Evolutionary conservation across 345 rosid genomes (phyloP).

Genomic region (Rhizophora apiculata): DNA sequence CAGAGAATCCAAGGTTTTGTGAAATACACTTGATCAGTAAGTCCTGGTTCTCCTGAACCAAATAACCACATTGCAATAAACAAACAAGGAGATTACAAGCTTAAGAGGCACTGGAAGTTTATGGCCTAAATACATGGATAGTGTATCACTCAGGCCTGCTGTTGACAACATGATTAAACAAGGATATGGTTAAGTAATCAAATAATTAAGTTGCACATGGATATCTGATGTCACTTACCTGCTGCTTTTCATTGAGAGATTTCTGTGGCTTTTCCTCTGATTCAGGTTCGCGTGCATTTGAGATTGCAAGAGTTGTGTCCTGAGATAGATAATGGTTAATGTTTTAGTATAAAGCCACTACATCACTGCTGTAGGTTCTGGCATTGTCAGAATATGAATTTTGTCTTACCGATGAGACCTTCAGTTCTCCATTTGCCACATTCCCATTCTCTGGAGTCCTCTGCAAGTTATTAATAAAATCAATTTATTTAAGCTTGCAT

Average conservation of each 20-base stretch:
- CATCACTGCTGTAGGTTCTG: background rate
- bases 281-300: conserved; percentile 76
- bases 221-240: conserved; percentile 41
- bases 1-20: conserved; percentile 88
- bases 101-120: conserved; percentile 4
- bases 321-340: conserved; percentile 31
- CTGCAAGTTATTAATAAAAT: conserved; percentile 45
- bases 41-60: conserved; percentile 86
- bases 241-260: conserved; percentile 93
- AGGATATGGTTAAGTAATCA: background rate
- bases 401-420: conserved; percentile 52
- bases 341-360: conserved; percentile 11
- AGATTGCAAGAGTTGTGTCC: conserved; percentile 57
- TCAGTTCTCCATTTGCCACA: conserved; percentile 64
- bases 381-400: conserved; percentile 1
- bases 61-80: conserved; percentile 14
- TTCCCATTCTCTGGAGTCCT: conserved; percentile 87
- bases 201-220: conserved; percentile 1
- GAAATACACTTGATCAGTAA: conserved; percentile 82
- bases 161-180: too few relatives aligned
- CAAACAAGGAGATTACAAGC: conserved; percentile 8
- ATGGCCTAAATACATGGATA: background rate
- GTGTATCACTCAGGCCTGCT: too few relatives aligned
- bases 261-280: conserved; percentile 98
- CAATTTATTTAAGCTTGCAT: conserved; percentile 17